phyloP scores from a whole-genome alignment of 441 rosid species.

The Mallotus japonicus region DNA sequence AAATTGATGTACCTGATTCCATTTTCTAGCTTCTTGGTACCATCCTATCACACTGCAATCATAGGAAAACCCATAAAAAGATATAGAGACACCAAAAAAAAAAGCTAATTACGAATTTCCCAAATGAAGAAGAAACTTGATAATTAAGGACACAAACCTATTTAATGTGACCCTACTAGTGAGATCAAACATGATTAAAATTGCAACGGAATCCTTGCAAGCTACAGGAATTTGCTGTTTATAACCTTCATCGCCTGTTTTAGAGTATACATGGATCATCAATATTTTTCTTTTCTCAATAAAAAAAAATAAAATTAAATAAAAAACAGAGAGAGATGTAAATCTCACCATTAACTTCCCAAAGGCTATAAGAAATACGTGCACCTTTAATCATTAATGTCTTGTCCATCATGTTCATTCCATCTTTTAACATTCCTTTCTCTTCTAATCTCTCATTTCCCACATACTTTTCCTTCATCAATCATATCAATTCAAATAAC shows the following conservation, averaged over 20 bases:
- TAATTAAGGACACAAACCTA: conserved; percentile 30
- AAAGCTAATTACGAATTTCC: not conserved
- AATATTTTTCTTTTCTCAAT: no score
- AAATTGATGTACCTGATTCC: conserved; percentile 59
- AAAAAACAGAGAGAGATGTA: not conserved
- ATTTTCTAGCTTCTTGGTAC: conserved; percentile 74
- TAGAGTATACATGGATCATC: no score
- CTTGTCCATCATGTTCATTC: conserved; percentile 64
- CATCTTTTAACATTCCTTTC: conserved; percentile 36
- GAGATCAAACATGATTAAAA: conserved; percentile 75
- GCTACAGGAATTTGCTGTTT: conserved; percentile 51
- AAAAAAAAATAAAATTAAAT: not conserved
- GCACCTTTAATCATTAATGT: conserved; percentile 64
- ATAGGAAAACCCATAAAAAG: not conserved
- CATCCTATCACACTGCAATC: conserved; percentile 61
- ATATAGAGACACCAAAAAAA: not conserved
- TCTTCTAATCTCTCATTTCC: conserved; percentile 51
- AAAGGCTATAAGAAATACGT: conserved; percentile 67
- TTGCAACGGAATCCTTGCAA: conserved; percentile 79
- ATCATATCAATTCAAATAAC: not conserved
- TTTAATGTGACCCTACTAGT: conserved; percentile 72
- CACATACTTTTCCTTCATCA: conserved; percentile 64
- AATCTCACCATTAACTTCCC: conserved; percentile 72
- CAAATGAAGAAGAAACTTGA: no score
- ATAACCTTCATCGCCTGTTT: conserved; percentile 52